phyloP scores from a whole-genome alignment of 2,329 filamentous ascomycete genomes.

The Hypoxylon sp. region DNA sequence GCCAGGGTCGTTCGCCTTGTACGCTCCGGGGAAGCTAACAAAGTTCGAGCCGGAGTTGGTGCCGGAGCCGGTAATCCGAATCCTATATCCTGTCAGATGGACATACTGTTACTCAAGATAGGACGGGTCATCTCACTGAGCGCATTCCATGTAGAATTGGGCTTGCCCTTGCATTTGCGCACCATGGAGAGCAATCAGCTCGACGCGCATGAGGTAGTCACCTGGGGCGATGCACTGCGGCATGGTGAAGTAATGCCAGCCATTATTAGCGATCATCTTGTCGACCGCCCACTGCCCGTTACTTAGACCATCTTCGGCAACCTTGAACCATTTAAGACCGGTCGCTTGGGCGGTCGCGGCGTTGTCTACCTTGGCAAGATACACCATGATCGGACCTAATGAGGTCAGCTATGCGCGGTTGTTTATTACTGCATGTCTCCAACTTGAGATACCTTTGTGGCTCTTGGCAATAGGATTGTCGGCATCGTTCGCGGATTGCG shows the following conservation, averaged over 20 bases:
- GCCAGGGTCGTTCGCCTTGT: constrained; percentile 55
- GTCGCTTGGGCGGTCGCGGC: constrained; percentile 59
- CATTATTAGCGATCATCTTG: constrained; percentile 62
- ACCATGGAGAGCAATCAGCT: constrained; percentile 59
- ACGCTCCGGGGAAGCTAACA: constrained; percentile 57
- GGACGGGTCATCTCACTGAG: constrained; percentile 48
- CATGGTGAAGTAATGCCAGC: constrained; percentile 61
- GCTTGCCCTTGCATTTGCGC: constrained; percentile 55
- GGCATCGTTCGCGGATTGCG: constrained; percentile 60
- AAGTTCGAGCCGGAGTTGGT: constrained; percentile 48
- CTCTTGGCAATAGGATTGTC: constrained; percentile 65
- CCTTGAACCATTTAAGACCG: constrained; percentile 66
- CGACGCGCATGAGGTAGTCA: constrained; percentile 61
- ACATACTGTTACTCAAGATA: neutral
- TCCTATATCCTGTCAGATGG: constrained; percentile 35
- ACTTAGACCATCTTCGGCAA: constrained; percentile 59
- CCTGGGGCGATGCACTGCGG: constrained; percentile 58
- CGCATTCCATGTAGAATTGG: constrained; percentile 59
- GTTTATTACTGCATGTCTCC: neutral
- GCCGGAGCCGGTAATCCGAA: constrained; percentile 54
- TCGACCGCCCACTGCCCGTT: constrained; percentile 64
- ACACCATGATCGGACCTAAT: constrained; percentile 63
- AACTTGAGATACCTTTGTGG: constrained; percentile 60
- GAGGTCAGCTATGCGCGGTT: constrained; percentile 27
- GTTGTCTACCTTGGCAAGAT: constrained; percentile 64